Conservation (phyloP, 2,329 filamentous ascomycete species). For the Tolypocladium pustulatum region DNA sequence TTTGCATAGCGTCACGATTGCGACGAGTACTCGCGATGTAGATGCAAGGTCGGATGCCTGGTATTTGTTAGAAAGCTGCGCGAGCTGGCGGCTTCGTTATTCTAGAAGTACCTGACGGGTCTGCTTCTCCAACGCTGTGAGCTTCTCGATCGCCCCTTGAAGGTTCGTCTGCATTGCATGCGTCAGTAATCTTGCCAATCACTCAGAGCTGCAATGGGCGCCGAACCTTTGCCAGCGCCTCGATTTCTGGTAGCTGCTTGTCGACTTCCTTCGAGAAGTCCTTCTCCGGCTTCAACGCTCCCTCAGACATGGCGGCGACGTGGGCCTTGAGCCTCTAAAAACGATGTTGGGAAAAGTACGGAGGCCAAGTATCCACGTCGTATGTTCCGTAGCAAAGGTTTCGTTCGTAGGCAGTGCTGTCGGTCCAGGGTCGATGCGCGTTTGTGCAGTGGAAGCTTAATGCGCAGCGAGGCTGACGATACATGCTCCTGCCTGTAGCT, state of each 20-base stretch:
- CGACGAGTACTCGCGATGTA: constrained; percentile 77
- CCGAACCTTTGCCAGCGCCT: constrained; percentile 79
- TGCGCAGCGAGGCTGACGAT: constrained; percentile 4
- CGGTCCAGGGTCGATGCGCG: not conserved
- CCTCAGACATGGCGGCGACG: constrained; percentile 60
- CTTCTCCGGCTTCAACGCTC: constrained; percentile 86
- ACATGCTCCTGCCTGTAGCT: constrained; percentile 3
- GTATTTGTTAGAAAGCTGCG: constrained; percentile 7
- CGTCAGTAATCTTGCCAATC: constrained; percentile 5
- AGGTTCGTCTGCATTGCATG: constrained; percentile 54
- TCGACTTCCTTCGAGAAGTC: constrained; percentile 97
- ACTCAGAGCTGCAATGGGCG: constrained; percentile 7
- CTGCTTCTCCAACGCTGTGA: constrained; percentile 87
- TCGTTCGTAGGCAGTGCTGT: not conserved
- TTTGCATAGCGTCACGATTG: constrained; percentile 91
- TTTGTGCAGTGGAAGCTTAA: not conserved
- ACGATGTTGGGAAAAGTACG: not conserved
- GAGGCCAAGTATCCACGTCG: not conserved
- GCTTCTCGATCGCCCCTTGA: constrained; percentile 84
- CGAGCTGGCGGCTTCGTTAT: constrained; percentile 6
- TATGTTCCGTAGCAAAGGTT: not conserved
- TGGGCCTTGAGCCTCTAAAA: not conserved
- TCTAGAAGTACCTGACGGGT: constrained; percentile 65
- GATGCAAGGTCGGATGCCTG: constrained; percentile 93
- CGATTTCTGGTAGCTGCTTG: constrained; percentile 78